A percentile compares a stretch with the other conserved stretches of the same genome.
Evolutionary conservation across 805 yeast genomes (phyloP).

Genomic region (Wickerhamiella sergipiensis): DNA sequence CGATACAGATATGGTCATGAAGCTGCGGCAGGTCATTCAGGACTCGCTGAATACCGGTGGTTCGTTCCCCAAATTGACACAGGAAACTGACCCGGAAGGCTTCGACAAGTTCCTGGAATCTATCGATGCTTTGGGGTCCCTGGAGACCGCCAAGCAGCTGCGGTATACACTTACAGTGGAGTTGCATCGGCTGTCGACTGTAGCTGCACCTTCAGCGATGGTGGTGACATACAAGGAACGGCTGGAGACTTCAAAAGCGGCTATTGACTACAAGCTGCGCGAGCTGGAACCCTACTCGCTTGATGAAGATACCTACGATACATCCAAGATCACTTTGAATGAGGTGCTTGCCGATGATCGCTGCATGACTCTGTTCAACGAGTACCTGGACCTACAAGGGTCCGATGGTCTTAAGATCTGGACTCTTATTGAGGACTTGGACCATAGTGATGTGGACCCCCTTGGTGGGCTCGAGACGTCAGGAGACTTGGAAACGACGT

Average conservation of each 20-base stretch:
- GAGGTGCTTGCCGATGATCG: constrained; percentile 38
- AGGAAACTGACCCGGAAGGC: constrained; percentile 29
- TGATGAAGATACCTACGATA: constrained; percentile 10
- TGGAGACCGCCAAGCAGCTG: constrained; percentile 35
- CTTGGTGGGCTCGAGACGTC: constrained; percentile 15
- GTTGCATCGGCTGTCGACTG: constrained; percentile 29
- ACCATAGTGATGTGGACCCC: constrained; percentile 27
- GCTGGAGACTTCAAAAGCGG: constrained; percentile 22
- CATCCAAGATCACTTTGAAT: constrained; percentile 24
- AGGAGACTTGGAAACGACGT: not conserved
- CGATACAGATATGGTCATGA: constrained; percentile 61
- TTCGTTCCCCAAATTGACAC: constrained; percentile 23
- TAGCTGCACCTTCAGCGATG: constrained; percentile 13
- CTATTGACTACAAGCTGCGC: constrained; percentile 22
- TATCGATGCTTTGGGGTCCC: constrained; percentile 24
- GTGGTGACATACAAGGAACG: constrained; percentile 20
- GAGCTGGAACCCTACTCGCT: constrained; percentile 14
- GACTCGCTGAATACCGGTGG: constrained; percentile 3
- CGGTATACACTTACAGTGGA: constrained; percentile 30
- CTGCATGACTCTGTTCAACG: constrained; percentile 36
- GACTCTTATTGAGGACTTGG: constrained; percentile 62
- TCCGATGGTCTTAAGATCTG: constrained; percentile 56
- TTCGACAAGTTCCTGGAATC: constrained; percentile 30
- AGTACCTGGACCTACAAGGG: constrained; percentile 38
- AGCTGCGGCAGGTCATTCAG: constrained; percentile 31